These are phyloP conservation scores for Volvox carteri DNA, from an alignment of 163 green algal genomes.

Conservation along the genomic window DNA sequence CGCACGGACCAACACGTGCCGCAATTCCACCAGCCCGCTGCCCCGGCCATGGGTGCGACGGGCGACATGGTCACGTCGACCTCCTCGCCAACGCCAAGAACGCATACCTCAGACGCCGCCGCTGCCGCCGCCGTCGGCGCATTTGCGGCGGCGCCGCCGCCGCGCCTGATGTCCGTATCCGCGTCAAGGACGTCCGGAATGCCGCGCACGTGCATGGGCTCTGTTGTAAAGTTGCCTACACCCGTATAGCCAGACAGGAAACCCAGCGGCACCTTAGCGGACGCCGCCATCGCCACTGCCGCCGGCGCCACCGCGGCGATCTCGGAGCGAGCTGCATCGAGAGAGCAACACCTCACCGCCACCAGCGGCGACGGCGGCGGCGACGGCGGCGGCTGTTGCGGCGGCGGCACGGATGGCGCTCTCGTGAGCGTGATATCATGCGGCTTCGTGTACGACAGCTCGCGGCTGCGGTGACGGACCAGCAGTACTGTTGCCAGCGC, in stretches of 20 bases:
- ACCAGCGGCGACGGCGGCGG: neutral
- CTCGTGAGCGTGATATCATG: neutral
- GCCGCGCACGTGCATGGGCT: neutral
- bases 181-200: neutral
- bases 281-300: neutral
- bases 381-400: neutral
- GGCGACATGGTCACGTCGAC: neutral
- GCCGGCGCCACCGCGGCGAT: too few relatives aligned
- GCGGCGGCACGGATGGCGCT: too few relatives aligned
- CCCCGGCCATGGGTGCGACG: too few relatives aligned
- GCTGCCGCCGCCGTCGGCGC: neutral
- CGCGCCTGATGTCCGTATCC: neutral
- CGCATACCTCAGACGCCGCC: too few relatives aligned
- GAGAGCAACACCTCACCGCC: neutral
- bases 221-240: too few relatives aligned
- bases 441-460: neutral
- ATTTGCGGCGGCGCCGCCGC: neutral
- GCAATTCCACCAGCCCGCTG: too few relatives aligned
- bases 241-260: neutral
- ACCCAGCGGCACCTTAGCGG: neutral
- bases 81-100: neutral
- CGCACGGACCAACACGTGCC: too few relatives aligned
- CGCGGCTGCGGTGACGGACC: neutral
- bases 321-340: neutral
- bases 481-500: neutral